Evolutionary conservation across 257 asterid genomes (phyloP), one percentile per base, ranked within the genome.

Genomic region (Haberlea rhodopensis): DNA sequence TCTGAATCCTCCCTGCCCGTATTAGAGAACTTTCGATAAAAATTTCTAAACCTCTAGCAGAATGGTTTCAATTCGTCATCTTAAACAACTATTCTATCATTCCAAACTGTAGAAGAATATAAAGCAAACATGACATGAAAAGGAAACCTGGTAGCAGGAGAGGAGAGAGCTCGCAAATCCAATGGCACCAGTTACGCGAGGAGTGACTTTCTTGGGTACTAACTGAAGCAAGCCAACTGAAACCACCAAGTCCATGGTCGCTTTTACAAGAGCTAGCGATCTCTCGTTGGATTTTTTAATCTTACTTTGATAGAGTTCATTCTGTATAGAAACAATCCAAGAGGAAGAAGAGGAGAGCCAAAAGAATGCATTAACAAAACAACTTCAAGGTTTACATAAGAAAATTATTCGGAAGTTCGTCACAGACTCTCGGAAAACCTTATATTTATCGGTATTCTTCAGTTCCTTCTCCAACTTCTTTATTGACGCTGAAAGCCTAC

Each of bases 131-230:
- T 15, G 32, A 57, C 16, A 37, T 9, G 8, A 27, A 28, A 46
- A 19, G n/a, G 40, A 27, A 27, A 67, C 98, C 98, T 89, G 98
- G 76, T 91, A 91, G 78, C 96, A 91, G 68, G 98, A 87, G 69
- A 91, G 87, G 80, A 91, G 83, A 66, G 98, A 89, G 89, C 76
- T 85, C 51, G 56, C 69, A 59, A 91, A 87, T 57, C 98, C 98
- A 65, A 85, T 73, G 48, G 89, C 98, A 45, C 98, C 98, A 0
- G 98, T 91, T 29, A 89, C 96, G 34, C 98, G 96, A 59, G 98
- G 96, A 65, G 84, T 89, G 68, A 91, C 76, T 77, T 87, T 91
- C 83, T 81, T 84, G 70, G 98, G 98, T 57, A 94, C 92, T 71
- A 91, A 67, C 75, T 87, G 98, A 63, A 91, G 98, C 82, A 91